Evolutionary conservation across 2,329 filamentous ascomycete genomes (phyloP), one percentile per base, ranked within the genome.

Genomic region (Fusarium veterinarium): DNA sequence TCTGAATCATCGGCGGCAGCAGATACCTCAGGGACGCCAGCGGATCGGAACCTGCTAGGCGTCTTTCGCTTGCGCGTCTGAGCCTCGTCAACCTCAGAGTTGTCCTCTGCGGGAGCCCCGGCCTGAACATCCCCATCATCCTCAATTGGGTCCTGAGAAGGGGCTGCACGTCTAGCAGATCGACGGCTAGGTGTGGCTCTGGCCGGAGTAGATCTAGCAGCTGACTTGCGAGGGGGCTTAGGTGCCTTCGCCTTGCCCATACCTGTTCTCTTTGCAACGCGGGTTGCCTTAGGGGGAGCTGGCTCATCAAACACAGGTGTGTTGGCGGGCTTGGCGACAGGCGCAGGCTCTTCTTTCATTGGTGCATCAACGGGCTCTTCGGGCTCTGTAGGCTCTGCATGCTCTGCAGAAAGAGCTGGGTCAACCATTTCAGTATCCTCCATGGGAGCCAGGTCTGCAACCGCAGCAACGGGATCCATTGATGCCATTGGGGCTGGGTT

Each of bases 61-160:
- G 74, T 79, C 73, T 74, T 79, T 60, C 69, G 75, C 70, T 74
- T 78, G 40, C 76, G 75, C 45, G 70, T 61, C 35, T 72, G 73
- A 51, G 64, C 73, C 38, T 78, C 77, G 5, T 80, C 77, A 31
- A 78, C 64, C 19, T 79, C 78, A 6, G 77, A 76, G 17, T 74
- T 75, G 6, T 75, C 65, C 17, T 74, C 74, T 38, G 69, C 55
- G 10, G 52, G 45, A n/a, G 68, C 68, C 6, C 44, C 44, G 38
- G 58, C 55, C 40, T 65, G 71, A 23, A 64, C 48, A 20, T 63
- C 71, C 10, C 73, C 73, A 8, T 66, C 71, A 20, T 81, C 80
- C 65, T 80, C 77, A 40, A 80, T 81, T 14, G 80, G 77, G 53
- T 81, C 79, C 64, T 79, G 77, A 14, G 75, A 76, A 31, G 71